Base-by-base conservation (phyloP, 2,329 filamentous ascomycete genomes). In the Sporothrix brunneoviolacea region DNA sequence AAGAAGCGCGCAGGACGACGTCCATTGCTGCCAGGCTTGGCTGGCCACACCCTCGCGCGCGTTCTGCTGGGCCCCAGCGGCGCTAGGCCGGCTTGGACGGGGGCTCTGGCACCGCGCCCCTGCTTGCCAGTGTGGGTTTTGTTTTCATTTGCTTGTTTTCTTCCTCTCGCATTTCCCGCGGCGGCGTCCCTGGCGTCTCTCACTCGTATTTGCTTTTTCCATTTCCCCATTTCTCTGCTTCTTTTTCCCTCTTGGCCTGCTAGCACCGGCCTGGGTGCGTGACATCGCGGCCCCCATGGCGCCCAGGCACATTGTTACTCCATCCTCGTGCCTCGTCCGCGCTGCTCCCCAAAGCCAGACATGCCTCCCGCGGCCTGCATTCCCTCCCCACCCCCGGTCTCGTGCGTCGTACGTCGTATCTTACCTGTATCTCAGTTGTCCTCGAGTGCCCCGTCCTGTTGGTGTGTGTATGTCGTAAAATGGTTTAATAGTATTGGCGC, bases 401-500 rank as follows among this genome's bases (percentile, higher is more conserved):
- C 36, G 28, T 30, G 8, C 24, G 27, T 18, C 35, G 24, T 15
- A 19, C 46, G 27, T 27, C 44, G 36, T 45, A 45, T 45, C 27
- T 30, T 22, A 44, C 22, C 28, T 44, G 21, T 33, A 30, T 44
- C n/a, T n/a, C n/a, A n/a, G n/a, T n/a, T n/a, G n/a, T n/a, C n/a
- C n/a, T n/a, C n/a, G n/a, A n/a, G n/a, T n/a, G n/a, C n/a, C n/a
- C n/a, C n/a, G n/a, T n/a, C n/a, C n/a, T n/a, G n/a, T n/a, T n/a
- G n/a, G n/a, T n/a, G n/a, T 45, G 42, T 19, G 21, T 22, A 5
- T 45, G 32, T 15, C 24, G 19, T 45, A 24, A 36, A 45, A 45
- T 48, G 24, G 35, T 48, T 48, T 48, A 48, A 48, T 48, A 47
- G 45, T 48, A 48, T 48, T 48, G 45, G 35, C 19, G 36, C 16